A percentile compares a stretch with the other conserved stretches of the same genome.
phyloP scores from a whole-genome alignment of 352 stramenopile genomes.

The Elongisporangium prolatum region DNA sequence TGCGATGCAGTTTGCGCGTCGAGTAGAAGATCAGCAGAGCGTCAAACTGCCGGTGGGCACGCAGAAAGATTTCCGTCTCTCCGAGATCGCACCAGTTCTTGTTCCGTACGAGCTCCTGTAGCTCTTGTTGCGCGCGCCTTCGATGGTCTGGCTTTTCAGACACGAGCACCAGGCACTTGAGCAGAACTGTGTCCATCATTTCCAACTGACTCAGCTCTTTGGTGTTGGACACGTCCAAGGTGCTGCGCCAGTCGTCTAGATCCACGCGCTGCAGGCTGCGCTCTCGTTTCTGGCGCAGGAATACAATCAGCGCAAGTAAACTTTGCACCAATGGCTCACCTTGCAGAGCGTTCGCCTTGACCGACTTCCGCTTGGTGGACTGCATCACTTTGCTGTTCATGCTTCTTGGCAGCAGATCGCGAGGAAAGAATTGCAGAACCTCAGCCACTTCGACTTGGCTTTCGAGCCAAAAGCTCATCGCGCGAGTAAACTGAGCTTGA shows the following conservation, averaged over 20 bases:
- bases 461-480: slow-evolving; percentile 61
- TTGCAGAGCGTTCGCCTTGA: slow-evolving; percentile 15
- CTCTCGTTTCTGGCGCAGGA: slow-evolving; percentile 41
- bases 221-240: neutral
- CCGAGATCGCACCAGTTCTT: slow-evolving; percentile 68
- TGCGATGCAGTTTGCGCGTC: slow-evolving; percentile 64
- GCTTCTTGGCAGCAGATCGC: slow-evolving; percentile 54
- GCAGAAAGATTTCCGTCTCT: slow-evolving; percentile 75
- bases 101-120: slow-evolving; percentile 47
- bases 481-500: slow-evolving; percentile 6
- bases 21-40: slow-evolving; percentile 70
- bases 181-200: slow-evolving; percentile 72
- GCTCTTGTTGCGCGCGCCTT: slow-evolving; percentile 26
- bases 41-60: slow-evolving; percentile 53
- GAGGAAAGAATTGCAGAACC: slow-evolving; percentile 64
- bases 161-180: slow-evolving; percentile 79
- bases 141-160: slow-evolving; percentile 36
- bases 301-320: slow-evolving; percentile 47
- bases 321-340: slow-evolving; percentile 45
- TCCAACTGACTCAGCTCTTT: slow-evolving; percentile 23
- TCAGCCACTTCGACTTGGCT: slow-evolving; percentile 47
- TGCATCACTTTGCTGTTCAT: slow-evolving; percentile 12
- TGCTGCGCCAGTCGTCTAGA: neutral
- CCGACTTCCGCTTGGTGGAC: neutral
- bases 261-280: slow-evolving; percentile 9